Conservation (phyloP, 345 rosid species). For the Euphorbia lathyris region DNA sequence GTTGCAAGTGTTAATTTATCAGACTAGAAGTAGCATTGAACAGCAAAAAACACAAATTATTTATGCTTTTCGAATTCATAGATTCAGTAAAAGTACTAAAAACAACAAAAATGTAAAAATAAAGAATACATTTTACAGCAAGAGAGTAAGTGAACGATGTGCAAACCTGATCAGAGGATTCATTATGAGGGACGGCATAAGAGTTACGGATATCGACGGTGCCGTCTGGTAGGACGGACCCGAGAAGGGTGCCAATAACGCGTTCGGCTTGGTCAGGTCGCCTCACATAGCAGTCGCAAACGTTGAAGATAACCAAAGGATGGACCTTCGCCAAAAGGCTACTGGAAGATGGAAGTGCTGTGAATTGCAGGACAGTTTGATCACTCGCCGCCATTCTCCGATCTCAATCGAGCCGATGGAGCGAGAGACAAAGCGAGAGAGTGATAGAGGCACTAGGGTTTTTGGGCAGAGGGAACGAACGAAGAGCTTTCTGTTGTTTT, state of each 20-base stretch:
- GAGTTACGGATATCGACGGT: constrained; percentile 92
- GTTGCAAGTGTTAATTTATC: too few species aligned
- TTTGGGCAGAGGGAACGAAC: background rate
- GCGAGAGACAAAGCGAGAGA: background rate
- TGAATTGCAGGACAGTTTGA: constrained; percentile 66
- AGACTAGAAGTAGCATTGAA: background rate
- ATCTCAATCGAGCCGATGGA: constrained; percentile 7
- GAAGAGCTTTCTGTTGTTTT: too few species aligned
- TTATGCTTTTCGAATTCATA: too few species aligned
- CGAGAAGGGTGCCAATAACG: constrained; percentile 94
- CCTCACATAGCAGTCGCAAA: constrained; percentile 89
- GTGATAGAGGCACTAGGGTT: background rate
- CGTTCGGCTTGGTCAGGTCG: constrained; percentile 94
- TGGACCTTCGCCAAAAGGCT: constrained; percentile 64
- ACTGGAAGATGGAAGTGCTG: constrained; percentile 34
- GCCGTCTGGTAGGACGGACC: constrained; percentile 80
- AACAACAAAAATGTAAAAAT: background rate
- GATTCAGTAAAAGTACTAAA: background rate
- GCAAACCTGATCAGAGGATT: constrained; percentile 76
- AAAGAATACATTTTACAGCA: background rate
- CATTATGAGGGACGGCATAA: constrained; percentile 96
- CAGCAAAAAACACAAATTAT: too few species aligned
- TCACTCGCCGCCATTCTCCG: constrained; percentile 66
- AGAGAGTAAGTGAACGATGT: background rate
- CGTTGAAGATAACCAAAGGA: constrained; percentile 87